Evolutionary conservation across 345 rosid genomes (phyloP), one percentile per base, ranked within the genome.

Genomic region (Lepidium sativum): DNA sequence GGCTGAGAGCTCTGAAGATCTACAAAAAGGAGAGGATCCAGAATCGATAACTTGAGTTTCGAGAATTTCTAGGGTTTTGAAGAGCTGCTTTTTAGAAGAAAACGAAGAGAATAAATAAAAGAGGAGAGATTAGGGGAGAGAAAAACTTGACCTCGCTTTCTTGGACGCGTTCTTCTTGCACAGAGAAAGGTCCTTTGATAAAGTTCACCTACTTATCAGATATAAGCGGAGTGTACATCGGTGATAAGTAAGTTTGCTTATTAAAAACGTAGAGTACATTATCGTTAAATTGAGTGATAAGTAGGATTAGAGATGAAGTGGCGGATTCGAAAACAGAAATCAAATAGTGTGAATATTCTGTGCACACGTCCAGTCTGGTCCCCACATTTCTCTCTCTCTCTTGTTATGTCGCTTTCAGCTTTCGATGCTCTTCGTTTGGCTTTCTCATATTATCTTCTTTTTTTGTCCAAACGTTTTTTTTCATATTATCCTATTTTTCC

Each of bases 51-150:
- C 83, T 42, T 82, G 48, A 72, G 70, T 40, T 62, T 80, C 84
- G 86, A 86, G 90, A 72, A 78, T 51, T 71, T 84, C 86, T 88
- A 88, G 98, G 96, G 96, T 84, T 88, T 61, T 77, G 79, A 74
- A 70, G 82, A 78, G 81, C 91, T 80, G 82, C 83, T 67, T 70
- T 40, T 0, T 44, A 47, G 75, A 58, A 18, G 6, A 9, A 75
- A 72, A 77, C 10, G 55, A 47, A 59, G 55, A 70, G 74, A 43
- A 41, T 73, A 78, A 63, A 73, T 51, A 23, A 77, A 74, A 74
- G 64, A 65, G 63, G 77, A 50, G 35, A 63, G 60, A 49, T 20
- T 16, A 39, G n/a, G 20, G 31, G 42, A 62, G 18, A 27, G 71
- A 69, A 73, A 72, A 76, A 78, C 80, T 75, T 71, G 83, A 84